phyloP scores from a whole-genome alignment of 2,329 filamentous ascomycete genomes.

The Septoria petroselini region DNA sequence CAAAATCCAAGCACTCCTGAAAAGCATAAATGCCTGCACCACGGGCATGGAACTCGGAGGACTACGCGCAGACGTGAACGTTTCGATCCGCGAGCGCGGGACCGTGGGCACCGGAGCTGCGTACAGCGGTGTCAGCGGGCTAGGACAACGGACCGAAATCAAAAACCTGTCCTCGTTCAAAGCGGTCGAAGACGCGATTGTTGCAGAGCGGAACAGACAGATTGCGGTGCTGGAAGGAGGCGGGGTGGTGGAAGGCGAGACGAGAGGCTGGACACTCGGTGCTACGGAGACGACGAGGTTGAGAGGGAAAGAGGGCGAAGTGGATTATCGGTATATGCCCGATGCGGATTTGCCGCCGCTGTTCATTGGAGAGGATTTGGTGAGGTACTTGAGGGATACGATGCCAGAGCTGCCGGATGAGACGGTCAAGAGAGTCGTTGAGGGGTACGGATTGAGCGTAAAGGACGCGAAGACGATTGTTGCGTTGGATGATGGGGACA shows the following conservation, averaged over 20 bases:
- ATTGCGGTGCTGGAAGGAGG: constrained; percentile 75
- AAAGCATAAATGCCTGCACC: constrained; percentile 77
- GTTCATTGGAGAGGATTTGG: constrained; percentile 66
- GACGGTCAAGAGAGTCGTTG: constrained; percentile 53
- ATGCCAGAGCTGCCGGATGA: constrained; percentile 70
- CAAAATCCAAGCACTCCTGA: constrained; percentile 80
- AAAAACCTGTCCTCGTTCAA: constrained; percentile 96
- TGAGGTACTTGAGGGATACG: constrained; percentile 59
- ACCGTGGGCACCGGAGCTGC: constrained; percentile 40
- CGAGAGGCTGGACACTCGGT: constrained; percentile 86
- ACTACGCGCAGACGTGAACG: constrained; percentile 89
- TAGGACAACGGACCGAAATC: constrained; percentile 91
- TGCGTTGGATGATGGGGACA: constrained; percentile 70
- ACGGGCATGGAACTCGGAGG: constrained; percentile 92
- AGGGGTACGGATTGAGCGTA: constrained; percentile 64
- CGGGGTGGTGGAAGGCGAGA: constrained; percentile 75
- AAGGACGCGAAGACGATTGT: constrained; percentile 84
- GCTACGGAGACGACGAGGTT: constrained; percentile 76
- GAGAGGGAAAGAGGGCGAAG: constrained; percentile 90
- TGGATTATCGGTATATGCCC: constrained; percentile 98
- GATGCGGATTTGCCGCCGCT: constrained; percentile 86
- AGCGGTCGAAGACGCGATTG: constrained; percentile 89
- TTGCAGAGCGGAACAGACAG: constrained; percentile 85
- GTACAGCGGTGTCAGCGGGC: constrained; percentile 57
- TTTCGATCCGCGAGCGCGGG: constrained; percentile 68